Conservation (phyloP, 805 yeast genomes). For the Ogataea methylovora region DNA sequence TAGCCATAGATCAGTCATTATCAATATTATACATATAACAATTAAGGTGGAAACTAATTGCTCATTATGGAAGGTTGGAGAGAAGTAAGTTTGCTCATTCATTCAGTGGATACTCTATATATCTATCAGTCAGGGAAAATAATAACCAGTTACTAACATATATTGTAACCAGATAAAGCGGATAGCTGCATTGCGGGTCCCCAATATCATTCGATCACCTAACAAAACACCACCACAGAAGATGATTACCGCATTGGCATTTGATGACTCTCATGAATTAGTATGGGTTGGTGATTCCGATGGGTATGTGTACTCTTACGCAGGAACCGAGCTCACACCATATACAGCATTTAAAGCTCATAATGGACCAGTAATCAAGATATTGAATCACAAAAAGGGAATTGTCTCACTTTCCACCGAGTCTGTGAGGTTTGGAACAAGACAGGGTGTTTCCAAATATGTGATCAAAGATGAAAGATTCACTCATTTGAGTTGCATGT, state of each 20-base stretch:
- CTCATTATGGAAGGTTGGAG: slow-evolving; percentile 42
- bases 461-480: slow-evolving; percentile 20
- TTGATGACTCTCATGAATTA: slow-evolving; percentile 69
- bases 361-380: slow-evolving; percentile 38
- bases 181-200: slow-evolving; percentile 17
- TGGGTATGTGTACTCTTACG: slow-evolving; percentile 39
- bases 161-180: slow-evolving; percentile 22
- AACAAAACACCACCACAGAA: slow-evolving; percentile 6
- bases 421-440: slow-evolving; percentile 43
- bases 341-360: slow-evolving; percentile 56
- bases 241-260: slow-evolving; percentile 30
- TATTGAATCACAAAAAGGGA: slow-evolving; percentile 51
- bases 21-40: too few species aligned
- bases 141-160: neutral
- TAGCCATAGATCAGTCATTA: too few species aligned
- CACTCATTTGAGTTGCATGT: slow-evolving; percentile 30
- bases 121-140: too few species aligned
- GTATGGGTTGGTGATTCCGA: slow-evolving; percentile 78
- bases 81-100: slow-evolving; percentile 29
- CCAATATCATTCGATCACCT: slow-evolving; percentile 10
- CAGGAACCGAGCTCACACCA: slow-evolving; percentile 40
- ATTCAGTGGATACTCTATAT: too few species aligned
- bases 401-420: slow-evolving; percentile 47
- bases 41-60: neutral
- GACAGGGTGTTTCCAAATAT: slow-evolving; percentile 46